Evolutionary conservation across 371 early-diverging fungal genomes (phyloP).

Genomic region (Syncephalastrum contaminatum): DNA sequence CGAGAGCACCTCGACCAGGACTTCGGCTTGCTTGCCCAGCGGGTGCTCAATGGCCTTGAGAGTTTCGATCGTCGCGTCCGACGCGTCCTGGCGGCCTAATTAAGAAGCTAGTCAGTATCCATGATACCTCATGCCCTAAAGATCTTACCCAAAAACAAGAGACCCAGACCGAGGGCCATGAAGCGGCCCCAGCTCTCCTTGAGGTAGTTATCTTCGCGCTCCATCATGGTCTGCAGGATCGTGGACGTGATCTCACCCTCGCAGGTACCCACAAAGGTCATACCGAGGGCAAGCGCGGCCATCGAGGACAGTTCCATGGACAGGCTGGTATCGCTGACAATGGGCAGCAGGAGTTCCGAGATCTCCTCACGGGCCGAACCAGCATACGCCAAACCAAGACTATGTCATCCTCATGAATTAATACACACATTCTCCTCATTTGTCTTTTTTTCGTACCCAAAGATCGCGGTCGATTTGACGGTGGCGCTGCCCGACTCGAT

Average conservation of each 20-base stretch:
- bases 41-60: constrained; percentile 93
- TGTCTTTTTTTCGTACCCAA: constrained; percentile 52
- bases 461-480: constrained; percentile 64
- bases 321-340: constrained; percentile 80
- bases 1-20: constrained; percentile 87
- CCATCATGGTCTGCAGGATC: constrained; percentile 95
- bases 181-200: constrained; percentile 85
- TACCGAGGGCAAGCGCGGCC: constrained; percentile 89
- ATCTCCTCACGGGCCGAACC: constrained; percentile 89
- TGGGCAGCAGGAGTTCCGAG: constrained; percentile 77
- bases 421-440: background rate
- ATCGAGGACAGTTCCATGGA: constrained; percentile 90
- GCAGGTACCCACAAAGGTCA: constrained; percentile 90
- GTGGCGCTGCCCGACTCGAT: constrained; percentile 57
- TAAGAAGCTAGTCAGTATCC: background rate
- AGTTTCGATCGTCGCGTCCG: constrained; percentile 92
- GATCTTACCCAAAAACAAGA: constrained; percentile 73
- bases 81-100: constrained; percentile 82
- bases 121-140: background rate
- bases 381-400: constrained; percentile 95
- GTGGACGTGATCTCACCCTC: constrained; percentile 91
- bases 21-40: constrained; percentile 83
- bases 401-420: constrained; percentile 12
- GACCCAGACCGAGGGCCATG: constrained; percentile 90
- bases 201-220: constrained; percentile 81